These are phyloP conservation scores for Ballota nigra DNA, from an alignment of 257 asterid genomes.

Conservation along the genomic window DNA sequence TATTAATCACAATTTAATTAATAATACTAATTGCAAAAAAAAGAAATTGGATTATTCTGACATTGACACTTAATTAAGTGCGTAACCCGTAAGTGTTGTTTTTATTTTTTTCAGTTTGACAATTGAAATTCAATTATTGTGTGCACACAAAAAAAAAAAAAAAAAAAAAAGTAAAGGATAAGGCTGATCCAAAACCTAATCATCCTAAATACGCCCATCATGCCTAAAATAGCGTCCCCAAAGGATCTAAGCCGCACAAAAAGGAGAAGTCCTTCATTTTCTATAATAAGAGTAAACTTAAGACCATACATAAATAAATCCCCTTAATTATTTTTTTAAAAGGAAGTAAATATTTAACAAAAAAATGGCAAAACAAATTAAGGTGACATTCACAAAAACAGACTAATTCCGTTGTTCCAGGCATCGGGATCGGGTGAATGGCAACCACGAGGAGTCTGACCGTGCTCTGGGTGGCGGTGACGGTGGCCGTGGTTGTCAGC, in stretches of 20 bases:
- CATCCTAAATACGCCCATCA: too few relatives aligned
- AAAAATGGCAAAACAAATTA: not conserved
- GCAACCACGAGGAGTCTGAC: not conserved
- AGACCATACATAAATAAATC: slow-evolving; percentile 8
- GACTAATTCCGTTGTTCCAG: not conserved
- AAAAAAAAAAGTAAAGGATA: too few relatives aligned
- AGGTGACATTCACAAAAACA: not conserved
- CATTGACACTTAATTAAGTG: too few relatives aligned
- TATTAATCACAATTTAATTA: too few relatives aligned
- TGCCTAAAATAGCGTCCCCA: not conserved
- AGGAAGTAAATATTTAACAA: not conserved
- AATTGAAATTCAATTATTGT: too few relatives aligned
- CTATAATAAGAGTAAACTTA: not conserved
- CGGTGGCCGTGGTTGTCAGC: not conserved
- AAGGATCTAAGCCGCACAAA: not conserved
- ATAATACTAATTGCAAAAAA: too few relatives aligned
- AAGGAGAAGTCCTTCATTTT: not conserved
- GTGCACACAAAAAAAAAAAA: too few relatives aligned
- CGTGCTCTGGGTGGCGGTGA: not conserved
- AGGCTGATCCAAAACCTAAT: too few relatives aligned
- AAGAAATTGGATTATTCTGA: too few relatives aligned
- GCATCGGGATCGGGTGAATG: not conserved
- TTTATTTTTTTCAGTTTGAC: too few relatives aligned
- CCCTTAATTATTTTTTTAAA: not conserved
- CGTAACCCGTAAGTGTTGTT: too few relatives aligned